Evolutionary conservation across 306 rosid species (phyloP).

Genomic region (Vigna unguiculata): DNA sequence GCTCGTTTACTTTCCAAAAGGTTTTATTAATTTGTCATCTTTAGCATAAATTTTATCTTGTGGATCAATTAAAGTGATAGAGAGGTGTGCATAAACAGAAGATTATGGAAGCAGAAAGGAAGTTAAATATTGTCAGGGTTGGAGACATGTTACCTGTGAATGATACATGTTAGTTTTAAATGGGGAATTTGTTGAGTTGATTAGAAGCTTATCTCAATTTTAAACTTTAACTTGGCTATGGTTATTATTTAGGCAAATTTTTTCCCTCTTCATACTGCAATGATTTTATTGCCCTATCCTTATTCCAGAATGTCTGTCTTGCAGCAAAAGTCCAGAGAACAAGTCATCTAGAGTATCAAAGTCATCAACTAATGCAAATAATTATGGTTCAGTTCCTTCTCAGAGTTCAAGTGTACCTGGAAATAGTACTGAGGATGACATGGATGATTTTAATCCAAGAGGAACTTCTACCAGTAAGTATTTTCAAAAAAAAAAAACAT

Average conservation of each 20-base stretch:
- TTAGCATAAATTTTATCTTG: constrained; percentile 6
- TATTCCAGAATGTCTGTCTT: constrained; percentile 48
- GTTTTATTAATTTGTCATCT: constrained; percentile 24
- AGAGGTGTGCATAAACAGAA: not conserved
- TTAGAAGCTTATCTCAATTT: constrained; percentile 38
- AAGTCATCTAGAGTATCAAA: constrained; percentile 57
- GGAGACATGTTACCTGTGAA: constrained; percentile 33
- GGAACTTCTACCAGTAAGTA: constrained; percentile 87
- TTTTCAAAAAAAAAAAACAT: constrained; percentile 10
- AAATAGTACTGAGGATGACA: constrained; percentile 66
- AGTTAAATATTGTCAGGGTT: not conserved
- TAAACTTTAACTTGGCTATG: constrained; percentile 18
- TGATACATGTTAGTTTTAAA: constrained; percentile 28
- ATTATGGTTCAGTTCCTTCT: constrained; percentile 56
- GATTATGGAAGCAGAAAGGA: constrained; percentile 18
- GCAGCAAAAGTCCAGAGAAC: constrained; percentile 66
- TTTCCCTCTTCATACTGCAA: constrained; percentile 33
- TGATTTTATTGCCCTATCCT: constrained; percentile 37
- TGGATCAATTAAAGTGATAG: constrained; percentile 9
- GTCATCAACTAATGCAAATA: constrained; percentile 60
- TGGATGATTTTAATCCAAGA: constrained; percentile 95
- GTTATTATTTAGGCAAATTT: constrained; percentile 21
- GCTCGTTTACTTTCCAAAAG: not conserved
- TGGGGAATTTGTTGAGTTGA: constrained; percentile 17
- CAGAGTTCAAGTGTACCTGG: constrained; percentile 57